Evolutionary conservation across 768 basidiomycete genomes (phyloP).

Genomic region (Saitozyma sp.): DNA sequence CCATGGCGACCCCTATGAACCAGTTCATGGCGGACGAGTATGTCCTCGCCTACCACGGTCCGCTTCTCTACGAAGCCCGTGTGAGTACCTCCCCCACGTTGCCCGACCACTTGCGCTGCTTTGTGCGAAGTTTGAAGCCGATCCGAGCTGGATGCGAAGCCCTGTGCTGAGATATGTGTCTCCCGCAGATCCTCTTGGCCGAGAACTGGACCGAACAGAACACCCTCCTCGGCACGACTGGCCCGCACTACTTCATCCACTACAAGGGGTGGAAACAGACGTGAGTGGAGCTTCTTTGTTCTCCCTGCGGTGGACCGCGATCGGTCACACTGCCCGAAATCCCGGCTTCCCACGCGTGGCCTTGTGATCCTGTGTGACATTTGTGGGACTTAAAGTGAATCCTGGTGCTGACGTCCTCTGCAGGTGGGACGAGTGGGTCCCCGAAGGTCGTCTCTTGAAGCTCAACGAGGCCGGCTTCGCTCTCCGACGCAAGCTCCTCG

Average conservation of each 20-base stretch:
- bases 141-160: conserved; percentile 7
- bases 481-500: conserved; percentile 68
- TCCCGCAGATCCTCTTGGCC: conserved; percentile 62
- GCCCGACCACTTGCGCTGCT: conserved; percentile 10
- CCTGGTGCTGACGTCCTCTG: conserved; percentile 1
- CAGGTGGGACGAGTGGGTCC: conserved; percentile 99
- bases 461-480: conserved; percentile 75
- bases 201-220: conserved; percentile 67
- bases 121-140: conserved; percentile 15
- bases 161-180: conserved; percentile 21
- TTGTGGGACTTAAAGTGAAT: neutral
- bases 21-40: conserved; percentile 63
- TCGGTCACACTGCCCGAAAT: neutral
- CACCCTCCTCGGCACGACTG: conserved; percentile 63
- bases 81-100: conserved; percentile 38
- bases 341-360: neutral
- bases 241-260: conserved; percentile 90
- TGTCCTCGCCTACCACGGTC: conserved; percentile 91
- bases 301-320: neutral
- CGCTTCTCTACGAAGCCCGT: conserved; percentile 93
- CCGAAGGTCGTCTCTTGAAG: conserved; percentile 75
- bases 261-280: conserved; percentile 99
- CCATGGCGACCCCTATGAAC: conserved; percentile 23
- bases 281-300: conserved; percentile 56
- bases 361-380: neutral